Evolutionary conservation across 2,329 filamentous ascomycete genomes (phyloP).

Genomic region (Aspergillus jensenii): DNA sequence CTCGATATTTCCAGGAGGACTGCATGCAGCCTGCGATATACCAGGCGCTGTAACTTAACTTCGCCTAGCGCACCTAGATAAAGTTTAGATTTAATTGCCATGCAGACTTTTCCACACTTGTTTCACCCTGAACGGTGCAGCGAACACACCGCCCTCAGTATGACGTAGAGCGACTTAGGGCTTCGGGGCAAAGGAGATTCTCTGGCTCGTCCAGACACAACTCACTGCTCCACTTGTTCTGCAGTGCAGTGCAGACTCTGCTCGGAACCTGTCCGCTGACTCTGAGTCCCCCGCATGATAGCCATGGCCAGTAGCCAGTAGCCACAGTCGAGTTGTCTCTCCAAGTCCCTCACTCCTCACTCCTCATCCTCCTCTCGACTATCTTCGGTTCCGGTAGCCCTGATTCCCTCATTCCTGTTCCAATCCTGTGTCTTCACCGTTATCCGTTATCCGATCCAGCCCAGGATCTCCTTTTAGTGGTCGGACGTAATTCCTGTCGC

Average conservation of each 20-base stretch:
- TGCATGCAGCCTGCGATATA: neutral
- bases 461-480: neutral
- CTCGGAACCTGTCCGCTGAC: too few species aligned
- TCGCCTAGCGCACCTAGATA: neutral
- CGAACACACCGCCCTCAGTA: neutral
- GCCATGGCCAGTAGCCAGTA: too few species aligned
- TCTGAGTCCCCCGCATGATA: too few species aligned
- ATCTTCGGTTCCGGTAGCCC: too few species aligned
- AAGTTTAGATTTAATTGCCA: neutral
- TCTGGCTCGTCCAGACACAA: neutral
- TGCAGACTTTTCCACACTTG: neutral
- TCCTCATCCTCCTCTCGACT: too few species aligned
- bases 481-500: neutral
- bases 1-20: neutral
- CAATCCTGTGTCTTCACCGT: neutral
- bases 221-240: too few species aligned
- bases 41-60: neutral
- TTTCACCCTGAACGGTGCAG: neutral
- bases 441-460: neutral
- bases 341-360: too few species aligned
- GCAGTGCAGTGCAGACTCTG: too few species aligned
- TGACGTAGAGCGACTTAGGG: neutral
- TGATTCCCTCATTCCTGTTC: too few species aligned
- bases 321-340: too few species aligned
- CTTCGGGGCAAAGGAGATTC: neutral